phyloP scores from a whole-genome alignment of 169 alveolate species.

The Plasmodium falciparum region DNA sequence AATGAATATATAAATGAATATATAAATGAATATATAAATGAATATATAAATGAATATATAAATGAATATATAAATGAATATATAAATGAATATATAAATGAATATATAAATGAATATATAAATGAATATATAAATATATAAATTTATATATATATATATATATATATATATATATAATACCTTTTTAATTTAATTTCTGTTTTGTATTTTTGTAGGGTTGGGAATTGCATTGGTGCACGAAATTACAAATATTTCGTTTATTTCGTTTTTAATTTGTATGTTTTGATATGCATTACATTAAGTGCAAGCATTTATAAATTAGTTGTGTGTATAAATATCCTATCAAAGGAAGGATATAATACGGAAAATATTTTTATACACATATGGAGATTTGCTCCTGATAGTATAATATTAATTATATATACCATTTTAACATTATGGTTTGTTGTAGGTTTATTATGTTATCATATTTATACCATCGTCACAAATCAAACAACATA shows the following conservation, averaged over 20 bases:
- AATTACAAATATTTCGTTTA: constrained; percentile 87
- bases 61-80: too few relatives aligned
- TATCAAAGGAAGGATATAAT: constrained; percentile 40
- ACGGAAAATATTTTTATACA: constrained; percentile 70
- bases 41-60: background rate
- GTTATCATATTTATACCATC: constrained; percentile 85
- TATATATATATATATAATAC: background rate
- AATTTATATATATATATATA: too few relatives aligned
- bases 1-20: too few relatives aligned
- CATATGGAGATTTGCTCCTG: constrained; percentile 69
- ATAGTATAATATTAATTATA: constrained; percentile 70
- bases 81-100: too few relatives aligned
- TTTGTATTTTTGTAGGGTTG: constrained; percentile 77
- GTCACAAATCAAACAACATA: constrained; percentile 88
- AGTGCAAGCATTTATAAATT: constrained; percentile 73
- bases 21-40: too few relatives aligned
- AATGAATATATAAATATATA: too few relatives aligned
- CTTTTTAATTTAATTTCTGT: background rate
- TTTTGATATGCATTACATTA: constrained; percentile 67
- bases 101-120: background rate
- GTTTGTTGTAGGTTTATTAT: constrained; percentile 86
- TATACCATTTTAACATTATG: constrained; percentile 81
- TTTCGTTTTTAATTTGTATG: constrained; percentile 78
- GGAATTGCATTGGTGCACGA: constrained; percentile 92
- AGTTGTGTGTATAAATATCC: constrained; percentile 60